These are phyloP conservation scores for Striga hermonthica DNA, from an alignment of 305 asterid genomes.

Conservation along the genomic window DNA sequence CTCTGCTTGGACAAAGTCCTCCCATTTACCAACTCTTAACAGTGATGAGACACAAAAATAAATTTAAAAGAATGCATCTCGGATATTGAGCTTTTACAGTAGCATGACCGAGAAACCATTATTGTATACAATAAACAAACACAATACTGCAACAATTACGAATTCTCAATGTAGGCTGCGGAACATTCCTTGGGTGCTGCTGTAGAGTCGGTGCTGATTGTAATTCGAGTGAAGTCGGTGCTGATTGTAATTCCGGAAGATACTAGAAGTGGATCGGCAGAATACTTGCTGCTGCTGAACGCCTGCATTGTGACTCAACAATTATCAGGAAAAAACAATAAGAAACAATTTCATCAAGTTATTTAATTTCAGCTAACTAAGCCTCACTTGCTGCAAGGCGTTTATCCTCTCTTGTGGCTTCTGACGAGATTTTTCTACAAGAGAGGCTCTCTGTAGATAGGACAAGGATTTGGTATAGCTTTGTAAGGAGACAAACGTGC, in stretches of 20 bases:
- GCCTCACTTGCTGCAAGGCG: slow-evolving; percentile 44
- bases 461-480: slow-evolving; percentile 62
- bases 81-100: too few species aligned
- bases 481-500: slow-evolving; percentile 56
- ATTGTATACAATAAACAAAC: not conserved
- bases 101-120: not conserved
- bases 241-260: slow-evolving; percentile 50
- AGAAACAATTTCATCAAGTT: not conserved
- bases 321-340: slow-evolving; percentile 15
- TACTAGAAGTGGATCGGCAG: slow-evolving; percentile 51
- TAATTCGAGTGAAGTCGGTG: slow-evolving; percentile 46
- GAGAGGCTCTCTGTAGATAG: slow-evolving; percentile 59
- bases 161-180: not conserved
- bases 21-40: slow-evolving; percentile 61
- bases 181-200: slow-evolving; percentile 53
- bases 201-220: too few species aligned
- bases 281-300: slow-evolving; percentile 48
- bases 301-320: slow-evolving; percentile 43
- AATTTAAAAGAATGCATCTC: not conserved
- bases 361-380: not conserved
- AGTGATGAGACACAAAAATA: slow-evolving; percentile 26
- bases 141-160: not conserved
- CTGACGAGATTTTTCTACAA: slow-evolving; percentile 73
- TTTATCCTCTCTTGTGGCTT: slow-evolving; percentile 67
- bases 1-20: slow-evolving; percentile 45